Conservation (phyloP, 2,329 filamentous ascomycete genomes). For the Colletotrichum tanaceti region DNA sequence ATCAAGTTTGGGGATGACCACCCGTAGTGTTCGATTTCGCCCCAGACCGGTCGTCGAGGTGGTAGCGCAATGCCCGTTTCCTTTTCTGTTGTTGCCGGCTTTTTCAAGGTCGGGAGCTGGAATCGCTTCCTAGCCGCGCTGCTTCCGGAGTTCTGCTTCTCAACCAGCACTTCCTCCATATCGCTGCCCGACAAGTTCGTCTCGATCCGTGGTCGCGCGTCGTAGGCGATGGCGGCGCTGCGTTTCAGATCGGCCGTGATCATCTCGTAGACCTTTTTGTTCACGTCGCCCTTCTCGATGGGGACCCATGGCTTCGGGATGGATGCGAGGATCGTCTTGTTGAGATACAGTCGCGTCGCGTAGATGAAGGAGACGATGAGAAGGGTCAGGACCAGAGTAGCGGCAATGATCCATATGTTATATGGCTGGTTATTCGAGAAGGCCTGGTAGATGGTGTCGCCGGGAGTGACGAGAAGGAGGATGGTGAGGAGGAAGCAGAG, state of each 20-base stretch:
- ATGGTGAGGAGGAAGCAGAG: constrained; percentile 78
- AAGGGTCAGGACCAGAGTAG: constrained; percentile 79
- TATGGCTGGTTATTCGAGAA: constrained; percentile 73
- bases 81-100: constrained; percentile 52
- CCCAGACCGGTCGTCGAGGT: constrained; percentile 73
- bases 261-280: constrained; percentile 78
- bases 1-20: constrained; percentile 85
- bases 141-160: constrained; percentile 40
- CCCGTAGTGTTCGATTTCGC: constrained; percentile 84
- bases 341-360: constrained; percentile 85
- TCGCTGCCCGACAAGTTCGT: constrained; percentile 42
- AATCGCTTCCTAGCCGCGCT: constrained; percentile 41
- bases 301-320: constrained; percentile 92
- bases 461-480: constrained; percentile 83
- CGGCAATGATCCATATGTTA: constrained; percentile 85
- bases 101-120: constrained; percentile 48
- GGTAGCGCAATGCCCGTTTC: constrained; percentile 61
- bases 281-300: constrained; percentile 85
- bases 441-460: constrained; percentile 83
- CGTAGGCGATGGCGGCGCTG: constrained; percentile 85
- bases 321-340: constrained; percentile 78
- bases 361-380: constrained; percentile 81
- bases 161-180: constrained; percentile 21
- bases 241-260: constrained; percentile 78
- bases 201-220: constrained; percentile 74